phyloP scores from a whole-genome alignment of 305 asterid genomes.

The Rubia peregrina region DNA sequence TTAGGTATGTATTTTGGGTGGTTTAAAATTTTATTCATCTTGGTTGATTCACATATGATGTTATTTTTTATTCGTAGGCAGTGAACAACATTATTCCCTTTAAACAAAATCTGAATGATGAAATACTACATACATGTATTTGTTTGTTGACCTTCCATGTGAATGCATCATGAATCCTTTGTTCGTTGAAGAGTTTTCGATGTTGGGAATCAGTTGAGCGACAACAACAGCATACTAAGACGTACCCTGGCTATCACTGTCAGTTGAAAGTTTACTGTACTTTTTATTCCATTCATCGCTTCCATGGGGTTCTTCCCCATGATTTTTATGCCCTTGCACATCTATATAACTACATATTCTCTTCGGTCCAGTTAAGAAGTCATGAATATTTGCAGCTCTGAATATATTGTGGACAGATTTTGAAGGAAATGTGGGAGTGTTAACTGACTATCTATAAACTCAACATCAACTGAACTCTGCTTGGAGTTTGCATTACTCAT shows the following conservation, averaged over 20 bases:
- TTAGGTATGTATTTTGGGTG: too few relatives aligned
- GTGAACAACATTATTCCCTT: too few relatives aligned
- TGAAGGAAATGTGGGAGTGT: slow-evolving; percentile 50
- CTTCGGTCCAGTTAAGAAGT: neutral
- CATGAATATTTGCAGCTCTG: slow-evolving; percentile 18
- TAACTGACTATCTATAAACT: slow-evolving; percentile 6
- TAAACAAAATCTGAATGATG: too few relatives aligned
- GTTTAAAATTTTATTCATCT: too few relatives aligned
- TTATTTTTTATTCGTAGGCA: too few relatives aligned
- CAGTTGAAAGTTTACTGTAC: slow-evolving; percentile 44
- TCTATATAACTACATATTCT: slow-evolving; percentile 15
- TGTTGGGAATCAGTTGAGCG: slow-evolving; percentile 1
- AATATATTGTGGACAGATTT: slow-evolving; percentile 37
- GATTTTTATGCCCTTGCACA: slow-evolving; percentile 13
- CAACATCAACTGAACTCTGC: too few relatives aligned
- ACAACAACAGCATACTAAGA: slow-evolving; percentile 2
- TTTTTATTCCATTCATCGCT: slow-evolving; percentile 5
- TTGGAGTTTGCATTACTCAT: too few relatives aligned
- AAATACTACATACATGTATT: too few relatives aligned
- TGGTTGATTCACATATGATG: too few relatives aligned
- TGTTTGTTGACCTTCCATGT: neutral
- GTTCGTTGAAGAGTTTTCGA: slow-evolving; percentile 38
- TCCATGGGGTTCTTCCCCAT: slow-evolving; percentile 3
- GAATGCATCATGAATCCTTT: slow-evolving; percentile 65
- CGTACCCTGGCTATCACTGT: slow-evolving; percentile 15